Percentiles rank a stretch among this genome's conserved stretches.
phyloP scores from a whole-genome alignment of 179 eudicot genomes.

The Actinidia arguta region DNA sequence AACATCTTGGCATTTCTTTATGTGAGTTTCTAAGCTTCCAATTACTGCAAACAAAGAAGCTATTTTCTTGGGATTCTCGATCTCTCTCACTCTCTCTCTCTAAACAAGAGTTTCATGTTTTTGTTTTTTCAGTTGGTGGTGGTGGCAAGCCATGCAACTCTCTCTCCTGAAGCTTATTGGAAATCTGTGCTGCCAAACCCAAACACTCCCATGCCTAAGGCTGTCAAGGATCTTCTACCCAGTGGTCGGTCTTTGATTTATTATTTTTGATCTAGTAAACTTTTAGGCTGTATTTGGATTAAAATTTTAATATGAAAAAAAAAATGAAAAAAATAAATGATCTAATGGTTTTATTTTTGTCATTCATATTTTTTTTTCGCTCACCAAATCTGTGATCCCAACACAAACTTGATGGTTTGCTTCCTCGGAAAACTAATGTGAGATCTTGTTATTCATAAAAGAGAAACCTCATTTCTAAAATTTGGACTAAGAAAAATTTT shows the following conservation, averaged over 20 bases:
- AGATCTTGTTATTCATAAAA: too few relatives aligned
- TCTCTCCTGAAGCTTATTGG: slow-evolving; percentile 2
- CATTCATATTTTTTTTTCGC: too few relatives aligned
- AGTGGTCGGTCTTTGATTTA: neutral
- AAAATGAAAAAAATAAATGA: too few relatives aligned
- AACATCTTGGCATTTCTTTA: slow-evolving; percentile 14
- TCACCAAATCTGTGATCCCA: too few relatives aligned
- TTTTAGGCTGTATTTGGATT: too few relatives aligned
- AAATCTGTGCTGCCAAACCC: slow-evolving; percentile 8
- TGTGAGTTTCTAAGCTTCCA: slow-evolving; percentile 8
- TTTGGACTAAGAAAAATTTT: too few relatives aligned
- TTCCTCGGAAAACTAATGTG: too few relatives aligned
- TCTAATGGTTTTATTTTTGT: too few relatives aligned
- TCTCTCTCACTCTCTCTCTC: slow-evolving; percentile 2
- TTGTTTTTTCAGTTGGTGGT: neutral
- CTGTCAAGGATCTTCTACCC: neutral
- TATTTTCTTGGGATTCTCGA: neutral
- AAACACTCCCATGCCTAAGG: slow-evolving; percentile 12
- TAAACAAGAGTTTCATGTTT: neutral
- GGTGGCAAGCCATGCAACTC: slow-evolving; percentile 2
- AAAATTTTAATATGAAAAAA: too few relatives aligned
- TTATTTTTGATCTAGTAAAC: too few relatives aligned
- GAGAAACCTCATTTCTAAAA: too few relatives aligned
- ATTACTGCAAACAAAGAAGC: neutral
- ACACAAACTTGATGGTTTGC: too few relatives aligned